Conservation (phyloP, 2,329 filamentous ascomycete genomes). For the Exutisphaerella laricina region DNA sequence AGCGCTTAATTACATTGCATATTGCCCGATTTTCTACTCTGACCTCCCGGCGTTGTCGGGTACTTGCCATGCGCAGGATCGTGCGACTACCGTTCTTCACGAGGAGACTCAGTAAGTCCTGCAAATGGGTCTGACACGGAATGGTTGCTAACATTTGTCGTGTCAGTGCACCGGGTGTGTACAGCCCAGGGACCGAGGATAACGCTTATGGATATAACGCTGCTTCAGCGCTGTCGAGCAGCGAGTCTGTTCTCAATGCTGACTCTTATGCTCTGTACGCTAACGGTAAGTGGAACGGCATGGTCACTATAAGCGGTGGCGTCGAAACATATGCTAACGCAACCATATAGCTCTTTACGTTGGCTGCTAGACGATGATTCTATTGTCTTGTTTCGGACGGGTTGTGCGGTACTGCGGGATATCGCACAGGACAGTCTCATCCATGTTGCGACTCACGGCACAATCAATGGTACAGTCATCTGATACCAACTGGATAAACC, state of each 20-base stretch:
- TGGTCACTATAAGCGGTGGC: no score
- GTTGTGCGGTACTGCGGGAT: no score
- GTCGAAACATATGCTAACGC: background rate
- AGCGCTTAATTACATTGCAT: conserved; percentile 47
- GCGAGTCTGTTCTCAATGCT: conserved; percentile 56
- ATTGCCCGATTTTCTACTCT: conserved; percentile 59
- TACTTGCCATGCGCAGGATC: conserved; percentile 59
- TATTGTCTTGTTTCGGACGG: no score
- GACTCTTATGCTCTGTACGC: conserved; percentile 55
- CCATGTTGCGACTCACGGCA: no score
- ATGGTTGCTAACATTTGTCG: background rate
- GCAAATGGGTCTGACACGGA: background rate
- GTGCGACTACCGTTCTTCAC: conserved; percentile 60
- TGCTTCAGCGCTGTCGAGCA: conserved; percentile 41
- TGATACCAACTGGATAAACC: no score
- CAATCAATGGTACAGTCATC: no score
- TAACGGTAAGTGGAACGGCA: conserved; percentile 8
- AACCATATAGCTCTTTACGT: background rate
- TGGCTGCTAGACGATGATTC: conserved; percentile 1
- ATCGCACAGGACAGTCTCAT: no score
- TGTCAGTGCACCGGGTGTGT: conserved; percentile 38
- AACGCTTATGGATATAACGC: conserved; percentile 54
- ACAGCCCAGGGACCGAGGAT: conserved; percentile 50
- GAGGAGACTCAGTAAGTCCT: conserved; percentile 53
- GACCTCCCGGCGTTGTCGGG: conserved; percentile 46